Evolutionary conservation across 345 rosid genomes (phyloP).

Genomic region (Salix exigua): DNA sequence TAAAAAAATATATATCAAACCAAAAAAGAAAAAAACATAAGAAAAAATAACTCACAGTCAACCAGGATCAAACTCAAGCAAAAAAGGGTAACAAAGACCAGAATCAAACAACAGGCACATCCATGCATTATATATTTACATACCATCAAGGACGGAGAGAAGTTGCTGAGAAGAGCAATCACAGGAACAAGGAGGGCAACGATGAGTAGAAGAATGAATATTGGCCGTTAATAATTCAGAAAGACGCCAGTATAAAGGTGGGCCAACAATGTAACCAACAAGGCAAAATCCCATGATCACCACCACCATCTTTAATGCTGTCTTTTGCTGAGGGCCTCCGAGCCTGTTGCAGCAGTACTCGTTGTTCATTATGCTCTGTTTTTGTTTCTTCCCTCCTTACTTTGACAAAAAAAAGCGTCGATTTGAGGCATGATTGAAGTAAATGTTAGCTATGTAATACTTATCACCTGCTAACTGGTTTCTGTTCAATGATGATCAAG

Average conservation of each 20-base stretch:
- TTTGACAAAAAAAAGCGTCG: not conserved
- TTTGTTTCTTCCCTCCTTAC: not conserved
- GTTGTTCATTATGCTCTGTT: not conserved
- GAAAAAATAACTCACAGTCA: not conserved
- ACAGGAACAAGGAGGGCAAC: conserved; percentile 53
- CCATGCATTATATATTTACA: not conserved
- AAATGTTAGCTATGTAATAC: not conserved
- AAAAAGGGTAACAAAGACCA: not conserved
- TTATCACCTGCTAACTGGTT: not conserved
- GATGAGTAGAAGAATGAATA: conserved; percentile 11
- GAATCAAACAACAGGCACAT: not conserved
- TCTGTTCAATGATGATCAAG: not conserved
- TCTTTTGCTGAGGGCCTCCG: conserved; percentile 33
- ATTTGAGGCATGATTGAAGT: not conserved
- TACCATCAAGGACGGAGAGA: conserved; percentile 48
- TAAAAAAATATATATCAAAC: not conserved
- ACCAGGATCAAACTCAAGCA: not conserved
- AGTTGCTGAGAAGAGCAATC: conserved; percentile 62
- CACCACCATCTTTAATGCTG: conserved; percentile 35
- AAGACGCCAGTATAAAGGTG: conserved; percentile 53
- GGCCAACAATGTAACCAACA: conserved; percentile 45
- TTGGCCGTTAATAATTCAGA: conserved; percentile 36
- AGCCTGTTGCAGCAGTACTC: not conserved
- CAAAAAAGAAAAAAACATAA: not conserved
- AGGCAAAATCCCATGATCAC: conserved; percentile 40